Evolutionary conservation across 805 yeast species (phyloP).

Genomic region (Candida maltosa): DNA sequence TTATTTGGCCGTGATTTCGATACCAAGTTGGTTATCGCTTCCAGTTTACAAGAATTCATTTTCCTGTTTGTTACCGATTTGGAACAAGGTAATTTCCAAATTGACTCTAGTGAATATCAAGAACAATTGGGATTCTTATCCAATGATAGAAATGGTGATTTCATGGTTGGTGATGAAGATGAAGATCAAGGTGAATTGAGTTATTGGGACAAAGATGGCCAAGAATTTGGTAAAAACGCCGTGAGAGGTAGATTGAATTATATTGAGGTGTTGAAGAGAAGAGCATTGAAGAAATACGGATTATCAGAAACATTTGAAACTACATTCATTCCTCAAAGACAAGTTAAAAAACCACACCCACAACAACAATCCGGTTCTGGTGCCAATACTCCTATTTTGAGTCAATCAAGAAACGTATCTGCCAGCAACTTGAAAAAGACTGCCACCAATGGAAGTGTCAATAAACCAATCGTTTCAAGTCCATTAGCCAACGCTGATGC

Average conservation of each 20-base stretch:
- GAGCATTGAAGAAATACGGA: slow-evolving; percentile 40
- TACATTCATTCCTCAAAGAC: slow-evolving; percentile 33
- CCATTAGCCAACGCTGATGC: slow-evolving; percentile 27
- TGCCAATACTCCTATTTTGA: slow-evolving; percentile 10
- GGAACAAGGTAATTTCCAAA: slow-evolving; percentile 39
- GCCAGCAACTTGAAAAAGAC: slow-evolving; percentile 4
- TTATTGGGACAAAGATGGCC: slow-evolving; percentile 33
- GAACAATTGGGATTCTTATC: slow-evolving; percentile 35
- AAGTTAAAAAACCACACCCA: too few species aligned
- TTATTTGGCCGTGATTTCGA: slow-evolving; percentile 44
- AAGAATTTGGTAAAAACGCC: slow-evolving; percentile 29
- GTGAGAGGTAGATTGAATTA: slow-evolving; percentile 32
- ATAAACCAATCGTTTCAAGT: slow-evolving; percentile 7
- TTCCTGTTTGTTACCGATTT: slow-evolving; percentile 36
- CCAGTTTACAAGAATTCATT: slow-evolving; percentile 36
- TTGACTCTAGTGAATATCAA: slow-evolving; percentile 33
- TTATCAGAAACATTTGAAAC: slow-evolving; percentile 35
- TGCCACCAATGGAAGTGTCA: slow-evolving; percentile 1
- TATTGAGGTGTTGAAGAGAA: slow-evolving; percentile 38
- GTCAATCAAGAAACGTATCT: slow-evolving; percentile 8
- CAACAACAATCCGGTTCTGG: slow-evolving; percentile 9
- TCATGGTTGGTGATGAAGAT: slow-evolving; percentile 43
- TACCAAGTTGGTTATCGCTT: slow-evolving; percentile 39
- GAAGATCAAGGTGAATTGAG: slow-evolving; percentile 42
- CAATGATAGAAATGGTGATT: slow-evolving; percentile 35